Evolutionary conservation across 345 rosid species (phyloP), one percentile per base, ranked within the genome.

Genomic region (Sisymbrium altissimum): DNA sequence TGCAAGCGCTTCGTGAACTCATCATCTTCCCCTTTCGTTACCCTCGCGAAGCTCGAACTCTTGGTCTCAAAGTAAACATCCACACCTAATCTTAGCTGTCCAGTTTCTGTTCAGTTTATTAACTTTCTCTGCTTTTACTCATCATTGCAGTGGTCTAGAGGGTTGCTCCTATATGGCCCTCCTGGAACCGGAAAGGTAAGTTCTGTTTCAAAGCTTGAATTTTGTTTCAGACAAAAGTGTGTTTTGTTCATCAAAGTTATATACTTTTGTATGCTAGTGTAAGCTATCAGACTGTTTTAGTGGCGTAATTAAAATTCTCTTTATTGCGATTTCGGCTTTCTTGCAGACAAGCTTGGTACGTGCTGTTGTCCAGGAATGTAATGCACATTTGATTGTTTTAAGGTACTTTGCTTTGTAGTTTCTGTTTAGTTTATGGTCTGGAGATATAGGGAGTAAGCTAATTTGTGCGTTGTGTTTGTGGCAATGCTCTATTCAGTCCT

Each of bases 111-210:
- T 56, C 40, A 48, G 23, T 2, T 67, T 39, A 5, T 18, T 45
- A 21, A 36, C 13, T 21, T 11, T 5, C 53, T 68, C 10, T 73
- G 61, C 13, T 9, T 15, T 72, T 56, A 14, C 64, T 70, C 39
- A 1, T 68, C 60, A 4, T 66, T 78, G 56, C 84, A 89, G 96
- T 91, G 96, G 97, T 91, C 92, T 63, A 83, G 84, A 73, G 96
- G 97, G 64, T 81, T 91, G 81, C 95, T 94, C 55, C 73, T 94
- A 6, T 92, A 89, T 32, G 97, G 99, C 35, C 97, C 96, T 14
- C 97, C 97, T 3, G 97, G 97, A 57, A 89, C 96, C 11, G 99
- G 99, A 36, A 95, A 95, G 97, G 99, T 94, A 80, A 19, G 29
- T 76, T 25, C 45, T 49, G 30, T 25, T 64, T n/a, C 59, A 54